Percentiles rank a stretch among this genome's conserved stretches.
phyloP scores from a whole-genome alignment of 2,329 filamentous ascomycete species.

The Pseudopithomyces maydicus region DNA sequence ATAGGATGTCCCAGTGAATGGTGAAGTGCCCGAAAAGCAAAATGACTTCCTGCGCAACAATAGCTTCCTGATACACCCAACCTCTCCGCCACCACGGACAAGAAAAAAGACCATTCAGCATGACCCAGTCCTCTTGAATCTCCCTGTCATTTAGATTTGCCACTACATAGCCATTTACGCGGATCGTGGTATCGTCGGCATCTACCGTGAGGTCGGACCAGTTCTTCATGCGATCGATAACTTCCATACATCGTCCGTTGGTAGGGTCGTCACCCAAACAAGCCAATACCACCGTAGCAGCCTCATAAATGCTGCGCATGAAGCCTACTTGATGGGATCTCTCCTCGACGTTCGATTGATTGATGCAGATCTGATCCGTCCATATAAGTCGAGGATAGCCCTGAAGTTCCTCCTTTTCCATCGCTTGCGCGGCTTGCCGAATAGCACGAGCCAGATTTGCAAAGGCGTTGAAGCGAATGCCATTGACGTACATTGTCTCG shows the following conservation, averaged over 20 bases:
- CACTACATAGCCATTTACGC: neutral
- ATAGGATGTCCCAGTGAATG: neutral
- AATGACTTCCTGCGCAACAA: neutral
- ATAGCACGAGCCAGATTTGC: conserved; percentile 6
- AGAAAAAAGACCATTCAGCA: neutral
- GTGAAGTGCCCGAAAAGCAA: neutral
- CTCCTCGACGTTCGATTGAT: conserved; percentile 15
- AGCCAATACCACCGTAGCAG: neutral
- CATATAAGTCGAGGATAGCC: conserved; percentile 1
- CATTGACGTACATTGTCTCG: neutral
- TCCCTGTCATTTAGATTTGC: neutral
- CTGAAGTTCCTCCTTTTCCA: neutral
- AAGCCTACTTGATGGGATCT: conserved; percentile 12
- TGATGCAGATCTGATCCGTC: conserved; percentile 20
- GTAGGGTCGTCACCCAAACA: neutral
- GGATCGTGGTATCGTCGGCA: neutral
- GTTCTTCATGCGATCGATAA: neutral
- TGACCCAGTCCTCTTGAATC: neutral
- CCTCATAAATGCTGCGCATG: conserved; percentile 14
- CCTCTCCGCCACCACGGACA: neutral
- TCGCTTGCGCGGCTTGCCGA: neutral
- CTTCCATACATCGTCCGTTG: neutral
- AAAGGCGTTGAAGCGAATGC: conserved; percentile 7
- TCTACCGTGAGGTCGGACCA: neutral
- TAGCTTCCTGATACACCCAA: neutral